These are phyloP conservation scores for Hanseniaspora pseudoguilliermondii DNA, from an alignment of 805 yeast species.

Conservation along the genomic window DNA sequence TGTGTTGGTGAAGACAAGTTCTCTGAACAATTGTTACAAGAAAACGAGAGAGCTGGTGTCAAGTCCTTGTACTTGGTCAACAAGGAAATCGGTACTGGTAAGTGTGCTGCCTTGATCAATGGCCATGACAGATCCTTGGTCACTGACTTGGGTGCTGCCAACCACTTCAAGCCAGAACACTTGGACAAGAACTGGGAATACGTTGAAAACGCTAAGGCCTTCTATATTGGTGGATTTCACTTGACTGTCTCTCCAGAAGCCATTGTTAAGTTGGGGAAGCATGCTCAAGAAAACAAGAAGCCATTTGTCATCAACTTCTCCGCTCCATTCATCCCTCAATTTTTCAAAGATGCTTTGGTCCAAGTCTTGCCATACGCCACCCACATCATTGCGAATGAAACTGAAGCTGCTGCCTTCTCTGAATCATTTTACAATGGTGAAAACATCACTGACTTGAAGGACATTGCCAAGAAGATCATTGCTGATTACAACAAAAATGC, in stretches of 20 bases:
- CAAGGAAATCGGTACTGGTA: constrained; percentile 73
- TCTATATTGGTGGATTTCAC: constrained; percentile 98
- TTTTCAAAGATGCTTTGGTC: constrained; percentile 85
- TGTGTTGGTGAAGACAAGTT: constrained; percentile 89
- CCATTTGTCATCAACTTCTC: constrained; percentile 73
- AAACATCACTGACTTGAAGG: constrained; percentile 37
- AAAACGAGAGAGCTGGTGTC: constrained; percentile 82
- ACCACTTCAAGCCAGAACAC: constrained; percentile 84
- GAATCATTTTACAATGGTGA: constrained; percentile 52
- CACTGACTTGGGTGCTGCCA: constrained; percentile 96
- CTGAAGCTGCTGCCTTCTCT: constrained; percentile 92
- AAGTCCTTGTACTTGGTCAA: constrained; percentile 74
- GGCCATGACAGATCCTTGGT: constrained; percentile 84
- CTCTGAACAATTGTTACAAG: constrained; percentile 65
- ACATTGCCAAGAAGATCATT: constrained; percentile 63
- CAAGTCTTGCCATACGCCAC: constrained; percentile 75
- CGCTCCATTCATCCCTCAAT: constrained; percentile 93
- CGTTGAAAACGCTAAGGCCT: constrained; percentile 69
- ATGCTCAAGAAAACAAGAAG: constrained; percentile 75
- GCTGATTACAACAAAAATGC: constrained; percentile 32
- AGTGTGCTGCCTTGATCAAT: constrained; percentile 90
- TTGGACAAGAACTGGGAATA: constrained; percentile 74
- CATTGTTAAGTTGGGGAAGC: constrained; percentile 75
- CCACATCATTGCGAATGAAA: constrained; percentile 85
- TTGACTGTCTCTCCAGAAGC: constrained; percentile 96